Evolutionary conservation across 371 early-diverging fungal species (phyloP).

Genomic region (Vittaforma corneae): DNA sequence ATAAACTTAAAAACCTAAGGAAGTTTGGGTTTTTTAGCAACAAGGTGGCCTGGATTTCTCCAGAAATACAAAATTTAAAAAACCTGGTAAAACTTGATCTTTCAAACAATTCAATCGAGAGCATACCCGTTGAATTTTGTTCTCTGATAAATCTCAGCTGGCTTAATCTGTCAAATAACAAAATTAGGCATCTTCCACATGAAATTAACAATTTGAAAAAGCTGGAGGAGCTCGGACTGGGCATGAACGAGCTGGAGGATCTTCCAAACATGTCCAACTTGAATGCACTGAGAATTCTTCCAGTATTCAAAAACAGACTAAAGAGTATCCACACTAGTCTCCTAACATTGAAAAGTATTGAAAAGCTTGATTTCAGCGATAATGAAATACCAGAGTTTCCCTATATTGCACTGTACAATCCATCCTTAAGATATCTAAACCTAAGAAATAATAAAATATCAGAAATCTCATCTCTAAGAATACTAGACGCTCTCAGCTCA

Average conservation of each 20-base stretch:
- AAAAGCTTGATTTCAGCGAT: slow-evolving; percentile 59
- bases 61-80: slow-evolving; percentile 42
- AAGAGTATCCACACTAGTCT: slow-evolving; percentile 37
- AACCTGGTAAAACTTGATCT: slow-evolving; percentile 50
- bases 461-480: slow-evolving; percentile 32
- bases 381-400: slow-evolving; percentile 53
- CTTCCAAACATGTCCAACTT: slow-evolving; percentile 60
- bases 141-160: slow-evolving; percentile 61
- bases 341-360: slow-evolving; percentile 41
- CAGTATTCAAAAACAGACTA: slow-evolving; percentile 57
- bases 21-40: slow-evolving; percentile 57
- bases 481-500: slow-evolving; percentile 6
- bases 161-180: slow-evolving; percentile 67
- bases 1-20: slow-evolving; percentile 27
- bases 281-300: slow-evolving; percentile 55
- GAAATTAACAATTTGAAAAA: slow-evolving; percentile 60
- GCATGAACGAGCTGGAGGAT: slow-evolving; percentile 61
- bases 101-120: slow-evolving; percentile 48
- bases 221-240: slow-evolving; percentile 65
- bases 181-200: slow-evolving; percentile 60
- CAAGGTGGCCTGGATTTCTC: slow-evolving; percentile 45
- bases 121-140: slow-evolving; percentile 62
- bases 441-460: slow-evolving; percentile 51
- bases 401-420: slow-evolving; percentile 31
- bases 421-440: slow-evolving; percentile 52